phyloP scores from a whole-genome alignment of 495 filamentous ascomycete species.

The Podospora bellae-mahoneyi region DNA sequence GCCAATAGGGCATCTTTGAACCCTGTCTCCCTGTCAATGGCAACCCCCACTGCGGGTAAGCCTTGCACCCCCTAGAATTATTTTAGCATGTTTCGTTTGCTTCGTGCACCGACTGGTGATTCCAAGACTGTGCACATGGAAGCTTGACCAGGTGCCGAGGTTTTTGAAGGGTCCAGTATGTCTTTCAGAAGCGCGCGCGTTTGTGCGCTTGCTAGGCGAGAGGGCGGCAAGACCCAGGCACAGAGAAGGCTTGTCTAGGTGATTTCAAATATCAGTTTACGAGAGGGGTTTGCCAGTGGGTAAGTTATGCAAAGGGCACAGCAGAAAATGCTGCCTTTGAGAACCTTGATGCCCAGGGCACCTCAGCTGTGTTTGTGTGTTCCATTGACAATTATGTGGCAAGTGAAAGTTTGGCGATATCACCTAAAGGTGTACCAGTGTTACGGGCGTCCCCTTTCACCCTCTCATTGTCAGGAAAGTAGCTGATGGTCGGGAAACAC shows the following conservation, averaged over 20 bases:
- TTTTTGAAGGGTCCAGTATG: not conserved
- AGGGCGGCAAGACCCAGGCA: not conserved
- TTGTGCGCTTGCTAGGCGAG: not conserved
- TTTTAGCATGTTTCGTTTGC: constrained; percentile 14
- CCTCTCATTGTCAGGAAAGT: not conserved
- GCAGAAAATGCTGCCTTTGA: not conserved
- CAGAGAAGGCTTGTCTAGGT: too few relatives aligned
- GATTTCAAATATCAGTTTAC: not conserved
- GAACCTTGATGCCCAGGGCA: not conserved
- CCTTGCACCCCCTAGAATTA: not conserved
- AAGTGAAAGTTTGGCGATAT: too few relatives aligned
- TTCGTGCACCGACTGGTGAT: not conserved
- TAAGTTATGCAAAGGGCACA: not conserved
- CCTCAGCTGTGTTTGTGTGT: not conserved
- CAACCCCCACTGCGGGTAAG: not conserved
- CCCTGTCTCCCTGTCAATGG: not conserved
- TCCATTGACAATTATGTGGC: too few relatives aligned
- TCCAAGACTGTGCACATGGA: not conserved
- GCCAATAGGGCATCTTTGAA: not conserved
- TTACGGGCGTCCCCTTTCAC: not conserved
- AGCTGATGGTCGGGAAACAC: not conserved
- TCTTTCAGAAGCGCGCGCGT: not conserved
- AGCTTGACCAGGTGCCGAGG: not conserved
- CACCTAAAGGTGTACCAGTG: not conserved
- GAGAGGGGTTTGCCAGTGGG: not conserved